These are phyloP conservation scores for Candida chauliodis DNA, from an alignment of 805 yeast species.

Conservation along the genomic window DNA sequence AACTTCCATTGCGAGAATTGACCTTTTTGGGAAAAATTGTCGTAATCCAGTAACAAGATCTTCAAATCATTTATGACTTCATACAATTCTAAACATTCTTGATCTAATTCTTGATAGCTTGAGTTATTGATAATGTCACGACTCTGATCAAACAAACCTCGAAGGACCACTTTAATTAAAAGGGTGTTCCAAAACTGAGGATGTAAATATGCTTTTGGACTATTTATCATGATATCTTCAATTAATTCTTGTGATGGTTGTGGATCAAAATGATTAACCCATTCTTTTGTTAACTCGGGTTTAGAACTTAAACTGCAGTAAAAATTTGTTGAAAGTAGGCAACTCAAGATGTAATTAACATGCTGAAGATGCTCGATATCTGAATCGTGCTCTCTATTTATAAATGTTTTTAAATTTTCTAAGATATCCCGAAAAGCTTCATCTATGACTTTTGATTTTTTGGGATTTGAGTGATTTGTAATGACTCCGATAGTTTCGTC, in stretches of 20 bases:
- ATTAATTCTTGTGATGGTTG: slow-evolving; percentile 55
- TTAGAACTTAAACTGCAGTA: slow-evolving; percentile 31
- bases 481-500: slow-evolving; percentile 29
- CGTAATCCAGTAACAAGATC: slow-evolving; percentile 37
- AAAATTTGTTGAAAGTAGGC: slow-evolving; percentile 54
- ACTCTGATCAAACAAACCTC: slow-evolving; percentile 64
- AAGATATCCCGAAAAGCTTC: slow-evolving; percentile 25
- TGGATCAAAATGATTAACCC: slow-evolving; percentile 71
- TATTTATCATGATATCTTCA: slow-evolving; percentile 42
- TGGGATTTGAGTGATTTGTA: slow-evolving; percentile 10
- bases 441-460: slow-evolving; percentile 11
- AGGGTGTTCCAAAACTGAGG: slow-evolving; percentile 61
- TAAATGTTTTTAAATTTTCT: slow-evolving; percentile 26
- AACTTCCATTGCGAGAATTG: slow-evolving; percentile 50
- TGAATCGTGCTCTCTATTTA: slow-evolving; percentile 19
- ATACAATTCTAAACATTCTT: slow-evolving; percentile 27
- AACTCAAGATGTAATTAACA: slow-evolving; percentile 50
- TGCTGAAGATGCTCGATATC: slow-evolving; percentile 29
- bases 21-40: slow-evolving; percentile 35
- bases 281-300: slow-evolving; percentile 46
- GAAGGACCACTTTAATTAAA: slow-evolving; percentile 49
- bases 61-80: slow-evolving; percentile 40
- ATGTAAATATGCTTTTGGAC: slow-evolving; percentile 45
- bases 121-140: slow-evolving; percentile 43
- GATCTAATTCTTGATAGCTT: slow-evolving; percentile 37